phyloP scores from a whole-genome alignment of 2,329 filamentous ascomycete genomes.

The Cladosporium halotolerans region DNA sequence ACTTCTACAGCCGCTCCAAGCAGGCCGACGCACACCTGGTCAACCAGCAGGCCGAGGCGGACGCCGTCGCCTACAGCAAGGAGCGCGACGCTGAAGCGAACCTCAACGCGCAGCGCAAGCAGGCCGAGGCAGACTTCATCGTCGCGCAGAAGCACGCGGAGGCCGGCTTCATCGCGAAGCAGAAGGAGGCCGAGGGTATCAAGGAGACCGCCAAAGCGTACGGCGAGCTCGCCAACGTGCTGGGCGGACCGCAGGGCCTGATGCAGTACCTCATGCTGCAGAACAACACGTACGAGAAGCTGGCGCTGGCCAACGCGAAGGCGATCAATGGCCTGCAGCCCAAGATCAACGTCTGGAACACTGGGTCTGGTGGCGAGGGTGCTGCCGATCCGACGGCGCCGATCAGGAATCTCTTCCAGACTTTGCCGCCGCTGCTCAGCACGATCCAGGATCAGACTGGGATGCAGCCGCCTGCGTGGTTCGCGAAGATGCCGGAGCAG shows the following conservation, averaged over 20 bases:
- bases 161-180: slow-evolving; percentile 52
- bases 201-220: slow-evolving; percentile 77
- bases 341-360: slow-evolving; percentile 90
- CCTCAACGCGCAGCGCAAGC: slow-evolving; percentile 39
- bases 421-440: slow-evolving; percentile 71
- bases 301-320: slow-evolving; percentile 70
- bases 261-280: slow-evolving; percentile 86
- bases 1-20: slow-evolving; percentile 44
- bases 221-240: slow-evolving; percentile 60
- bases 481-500: slow-evolving; percentile 46
- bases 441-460: slow-evolving; percentile 88
- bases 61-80: slow-evolving; percentile 45
- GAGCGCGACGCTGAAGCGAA: slow-evolving; percentile 35
- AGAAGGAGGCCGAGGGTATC: slow-evolving; percentile 72
- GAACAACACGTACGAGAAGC: slow-evolving; percentile 68
- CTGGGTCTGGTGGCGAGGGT: slow-evolving; percentile 49
- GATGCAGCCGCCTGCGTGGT: slow-evolving; percentile 71
- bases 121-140: slow-evolving; percentile 37
- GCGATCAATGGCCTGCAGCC: slow-evolving; percentile 73
- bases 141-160: slow-evolving; percentile 50
- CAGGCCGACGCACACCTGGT: slow-evolving; percentile 50
- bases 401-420: slow-evolving; percentile 78
- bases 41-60: slow-evolving; percentile 53
- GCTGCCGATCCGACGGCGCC: slow-evolving; percentile 51
- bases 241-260: slow-evolving; percentile 71